Evolutionary conservation across 2,329 filamentous ascomycete genomes (phyloP).

Genomic region (Penicillium vulpinum): DNA sequence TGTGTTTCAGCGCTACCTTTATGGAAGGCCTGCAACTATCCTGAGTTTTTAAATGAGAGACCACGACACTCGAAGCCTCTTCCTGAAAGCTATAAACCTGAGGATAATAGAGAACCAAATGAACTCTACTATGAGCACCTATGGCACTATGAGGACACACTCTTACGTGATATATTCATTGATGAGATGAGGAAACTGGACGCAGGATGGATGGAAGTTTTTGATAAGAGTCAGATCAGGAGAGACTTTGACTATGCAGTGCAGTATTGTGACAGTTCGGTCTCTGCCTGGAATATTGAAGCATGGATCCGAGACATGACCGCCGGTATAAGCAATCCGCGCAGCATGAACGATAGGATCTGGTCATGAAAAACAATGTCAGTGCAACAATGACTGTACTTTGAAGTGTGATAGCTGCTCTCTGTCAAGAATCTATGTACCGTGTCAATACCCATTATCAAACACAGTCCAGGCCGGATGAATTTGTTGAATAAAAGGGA

Average conservation of each 20-base stretch:
- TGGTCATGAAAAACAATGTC: not conserved
- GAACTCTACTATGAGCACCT: slow-evolving; percentile 20
- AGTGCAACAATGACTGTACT: not conserved
- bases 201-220: not conserved
- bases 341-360: not conserved
- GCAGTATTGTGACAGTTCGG: rapidly evolving
- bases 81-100: slow-evolving; percentile 1
- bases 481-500: no score
- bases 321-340: not conserved
- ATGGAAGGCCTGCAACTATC: slow-evolving; percentile 18
- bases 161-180: slow-evolving; percentile 16
- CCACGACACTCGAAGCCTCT: slow-evolving; percentile 5
- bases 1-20: slow-evolving; percentile 21
- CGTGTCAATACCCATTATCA: not conserved
- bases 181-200: slow-evolving; percentile 16
- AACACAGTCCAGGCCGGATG: not conserved
- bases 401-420: not conserved
- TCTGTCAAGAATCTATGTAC: not conserved
- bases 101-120: not conserved
- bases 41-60: slow-evolving; percentile 8
- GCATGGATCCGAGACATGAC: not conserved
- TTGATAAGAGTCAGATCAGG: slow-evolving; percentile 1
- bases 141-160: slow-evolving; percentile 15
- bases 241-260: slow-evolving; percentile 18
- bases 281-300: not conserved